Evolutionary conservation across 1,284 basidiomycete species (phyloP).

Genomic region (Ganoderma multipileum): DNA sequence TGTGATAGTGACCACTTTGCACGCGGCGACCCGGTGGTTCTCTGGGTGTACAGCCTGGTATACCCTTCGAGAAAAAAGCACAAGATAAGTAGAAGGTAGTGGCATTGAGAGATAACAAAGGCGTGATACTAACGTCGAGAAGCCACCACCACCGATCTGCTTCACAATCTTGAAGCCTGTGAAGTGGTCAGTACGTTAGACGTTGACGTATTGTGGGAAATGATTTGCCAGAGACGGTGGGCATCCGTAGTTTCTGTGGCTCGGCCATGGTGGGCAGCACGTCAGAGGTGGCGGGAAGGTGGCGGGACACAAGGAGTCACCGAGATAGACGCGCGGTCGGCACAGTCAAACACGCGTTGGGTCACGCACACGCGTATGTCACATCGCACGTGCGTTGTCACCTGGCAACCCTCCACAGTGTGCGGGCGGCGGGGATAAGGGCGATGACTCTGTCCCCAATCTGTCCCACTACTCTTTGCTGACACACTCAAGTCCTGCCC

Average conservation of each 20-base stretch:
- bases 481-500: too few species aligned
- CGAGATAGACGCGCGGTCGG: conserved; percentile 1
- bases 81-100: conserved; percentile 4
- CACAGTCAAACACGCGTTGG: too few species aligned
- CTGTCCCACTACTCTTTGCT: not conserved
- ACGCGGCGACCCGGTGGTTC: conserved; percentile 77
- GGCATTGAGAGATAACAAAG: not conserved
- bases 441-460: too few species aligned
- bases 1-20: conserved; percentile 81
- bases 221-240: conserved; percentile 13
- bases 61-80: conserved; percentile 77
- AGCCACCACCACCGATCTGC: conserved; percentile 85
- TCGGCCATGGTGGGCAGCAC: conserved; percentile 6
- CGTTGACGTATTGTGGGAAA: not conserved
- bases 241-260: conserved; percentile 15
- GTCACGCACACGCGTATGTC: conserved; percentile 6
- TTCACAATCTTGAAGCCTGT: conserved; percentile 75
- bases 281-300: conserved; percentile 3
- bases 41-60: conserved; percentile 79
- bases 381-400: conserved; percentile 3
- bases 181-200: not conserved
- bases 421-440: too few species aligned
- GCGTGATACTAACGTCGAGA: conserved; percentile 67
- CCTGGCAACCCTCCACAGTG: not conserved
- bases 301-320: not conserved